Conservation (phyloP, 1,139 yeast genomes). For the Suhomyces coccinellae region DNA sequence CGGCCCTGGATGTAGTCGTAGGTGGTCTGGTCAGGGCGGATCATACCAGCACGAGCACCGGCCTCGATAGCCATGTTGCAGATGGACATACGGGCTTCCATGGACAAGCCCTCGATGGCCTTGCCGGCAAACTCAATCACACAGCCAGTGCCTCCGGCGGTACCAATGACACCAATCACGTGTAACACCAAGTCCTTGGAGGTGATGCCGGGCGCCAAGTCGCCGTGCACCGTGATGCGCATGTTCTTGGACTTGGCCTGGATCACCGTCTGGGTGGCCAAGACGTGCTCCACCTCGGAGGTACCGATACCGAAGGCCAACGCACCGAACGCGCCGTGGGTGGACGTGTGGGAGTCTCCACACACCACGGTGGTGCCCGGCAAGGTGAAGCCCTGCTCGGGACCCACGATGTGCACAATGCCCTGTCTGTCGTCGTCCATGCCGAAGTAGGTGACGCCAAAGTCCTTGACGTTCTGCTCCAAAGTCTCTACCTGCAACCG, state of each 20-base stretch:
- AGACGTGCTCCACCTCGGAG: slow-evolving; percentile 96
- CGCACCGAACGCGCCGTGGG: slow-evolving; percentile 99
- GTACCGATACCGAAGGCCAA: slow-evolving; percentile 98
- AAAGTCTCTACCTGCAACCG: slow-evolving; percentile 88
- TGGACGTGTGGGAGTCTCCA: slow-evolving; percentile 97
- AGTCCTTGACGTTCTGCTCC: slow-evolving; percentile 88
- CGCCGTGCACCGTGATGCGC: slow-evolving; percentile 85
- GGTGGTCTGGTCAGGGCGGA: slow-evolving; percentile 88
- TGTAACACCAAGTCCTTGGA: slow-evolving; percentile 93
- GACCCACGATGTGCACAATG: slow-evolving; percentile 96
- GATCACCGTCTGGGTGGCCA: slow-evolving; percentile 94
- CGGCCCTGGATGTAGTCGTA: slow-evolving; percentile 87
- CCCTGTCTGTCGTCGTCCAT: slow-evolving; percentile 95
- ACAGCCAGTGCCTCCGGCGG: slow-evolving; percentile 98
- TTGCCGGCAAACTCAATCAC: slow-evolving; percentile 97
- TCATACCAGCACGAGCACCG: slow-evolving; percentile 99
- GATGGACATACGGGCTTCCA: slow-evolving; percentile 99
- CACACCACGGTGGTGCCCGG: slow-evolving; percentile 99
- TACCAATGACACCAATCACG: slow-evolving; percentile 94
- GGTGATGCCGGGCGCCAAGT: slow-evolving; percentile 81
- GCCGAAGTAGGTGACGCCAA: slow-evolving; percentile 88
- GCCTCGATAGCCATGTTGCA: slow-evolving; percentile 99
- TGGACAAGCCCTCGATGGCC: slow-evolving; percentile 82
- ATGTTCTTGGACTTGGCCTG: slow-evolving; percentile 95
- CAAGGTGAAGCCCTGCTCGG: slow-evolving; percentile 96